A percentile compares a stretch with the other conserved stretches of the same genome.
These are phyloP conservation scores for Aegilops tauschii DNA, from an alignment of 176 grass and related monocot genomes.

Conservation along the genomic window DNA sequence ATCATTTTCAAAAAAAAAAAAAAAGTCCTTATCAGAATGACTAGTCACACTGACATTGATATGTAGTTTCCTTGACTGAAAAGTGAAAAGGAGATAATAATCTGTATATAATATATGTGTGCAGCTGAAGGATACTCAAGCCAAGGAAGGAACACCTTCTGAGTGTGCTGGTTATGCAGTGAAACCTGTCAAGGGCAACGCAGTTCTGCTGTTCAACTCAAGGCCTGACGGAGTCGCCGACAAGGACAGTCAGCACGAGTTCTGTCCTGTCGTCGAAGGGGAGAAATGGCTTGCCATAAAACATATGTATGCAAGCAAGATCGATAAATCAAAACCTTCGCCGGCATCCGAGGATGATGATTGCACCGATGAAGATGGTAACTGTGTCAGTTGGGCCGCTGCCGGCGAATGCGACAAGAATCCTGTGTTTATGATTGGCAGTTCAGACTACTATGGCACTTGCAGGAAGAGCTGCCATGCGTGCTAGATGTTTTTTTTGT, in stretches of 20 bases:
- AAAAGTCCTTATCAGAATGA: not conserved
- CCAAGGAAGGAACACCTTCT: conserved; percentile 32
- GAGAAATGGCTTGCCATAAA: conserved; percentile 70
- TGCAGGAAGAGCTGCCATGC: conserved; percentile 72
- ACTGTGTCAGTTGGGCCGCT: conserved; percentile 61
- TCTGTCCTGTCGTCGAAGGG: conserved; percentile 50
- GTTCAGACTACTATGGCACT: conserved; percentile 76
- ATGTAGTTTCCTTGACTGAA: not conserved
- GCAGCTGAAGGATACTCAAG: conserved; percentile 49
- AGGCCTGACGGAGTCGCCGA: conserved; percentile 59
- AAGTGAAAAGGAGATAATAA: not conserved
- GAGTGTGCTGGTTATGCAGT: conserved; percentile 61
- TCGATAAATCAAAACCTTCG: conserved; percentile 29
- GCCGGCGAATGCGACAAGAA: conserved; percentile 79
- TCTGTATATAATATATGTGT: conserved; percentile 19
- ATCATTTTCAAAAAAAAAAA: not conserved
- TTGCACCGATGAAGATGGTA: conserved; percentile 76
- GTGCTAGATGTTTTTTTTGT: conserved; percentile 39
- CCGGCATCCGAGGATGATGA: conserved; percentile 35
- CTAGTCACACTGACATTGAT: not conserved
- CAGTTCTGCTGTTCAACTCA: conserved; percentile 70
- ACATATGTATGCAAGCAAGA: conserved; percentile 41
- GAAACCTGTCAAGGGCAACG: conserved; percentile 55
- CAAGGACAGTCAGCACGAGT: conserved; percentile 39
- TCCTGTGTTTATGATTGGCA: conserved; percentile 73